These are phyloP conservation scores for Neurospora crassa DNA, from an alignment of 2,329 filamentous ascomycete species.

Conservation along the genomic window DNA sequence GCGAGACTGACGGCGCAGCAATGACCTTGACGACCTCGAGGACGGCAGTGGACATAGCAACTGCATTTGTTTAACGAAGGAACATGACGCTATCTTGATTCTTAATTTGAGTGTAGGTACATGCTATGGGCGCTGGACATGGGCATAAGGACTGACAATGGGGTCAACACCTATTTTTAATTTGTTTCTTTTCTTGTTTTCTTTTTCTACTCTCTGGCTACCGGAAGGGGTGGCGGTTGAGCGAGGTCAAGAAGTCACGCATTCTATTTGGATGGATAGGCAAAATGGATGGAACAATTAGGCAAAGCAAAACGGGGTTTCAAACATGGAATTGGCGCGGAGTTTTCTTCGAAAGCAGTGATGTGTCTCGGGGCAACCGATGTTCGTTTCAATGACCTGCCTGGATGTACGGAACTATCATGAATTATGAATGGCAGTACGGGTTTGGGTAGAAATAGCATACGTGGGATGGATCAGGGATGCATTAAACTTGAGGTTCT, in stretches of 20 bases:
- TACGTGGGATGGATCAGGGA: background rate
- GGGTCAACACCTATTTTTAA: background rate
- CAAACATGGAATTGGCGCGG: background rate
- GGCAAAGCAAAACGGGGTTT: background rate
- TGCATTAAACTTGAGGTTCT: background rate
- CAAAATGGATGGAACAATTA: background rate
- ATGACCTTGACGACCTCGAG: too few relatives aligned
- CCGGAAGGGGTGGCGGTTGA: background rate
- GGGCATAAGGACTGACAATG: background rate
- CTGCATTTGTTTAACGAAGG: background rate
- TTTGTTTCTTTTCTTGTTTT: background rate
- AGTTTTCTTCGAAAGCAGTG: background rate
- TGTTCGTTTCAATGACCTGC: background rate
- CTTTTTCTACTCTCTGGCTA: background rate
- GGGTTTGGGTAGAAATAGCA: background rate
- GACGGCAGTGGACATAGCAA: background rate
- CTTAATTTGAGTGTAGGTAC: background rate
- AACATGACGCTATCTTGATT: background rate
- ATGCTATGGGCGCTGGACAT: background rate
- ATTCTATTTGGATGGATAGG: background rate
- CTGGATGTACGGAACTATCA: background rate
- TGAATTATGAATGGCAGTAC: background rate
- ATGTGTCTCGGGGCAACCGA: background rate
- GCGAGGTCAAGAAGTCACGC: background rate
- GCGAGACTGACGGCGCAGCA: too few relatives aligned